A percentile compares a stretch with the other conserved stretches of the same genome.
Evolutionary conservation across 257 asterid species (phyloP).

Genomic region (Jaltomata sinuosa): DNA sequence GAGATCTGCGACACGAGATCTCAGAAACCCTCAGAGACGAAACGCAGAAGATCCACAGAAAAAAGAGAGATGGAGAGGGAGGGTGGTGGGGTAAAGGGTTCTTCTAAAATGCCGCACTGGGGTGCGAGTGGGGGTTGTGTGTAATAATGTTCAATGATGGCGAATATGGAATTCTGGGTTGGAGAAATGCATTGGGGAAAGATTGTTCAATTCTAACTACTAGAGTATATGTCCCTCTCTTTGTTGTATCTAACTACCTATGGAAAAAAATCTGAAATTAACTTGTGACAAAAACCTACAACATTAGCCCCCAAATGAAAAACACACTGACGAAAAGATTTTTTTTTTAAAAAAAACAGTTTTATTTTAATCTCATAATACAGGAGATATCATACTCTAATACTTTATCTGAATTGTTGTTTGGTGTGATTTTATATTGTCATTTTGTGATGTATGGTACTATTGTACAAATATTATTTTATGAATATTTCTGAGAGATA

Average conservation of each 20-base stretch:
- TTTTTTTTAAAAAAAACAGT: background rate
- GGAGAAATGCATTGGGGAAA: background rate
- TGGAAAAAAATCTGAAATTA: background rate
- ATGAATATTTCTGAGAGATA: no score
- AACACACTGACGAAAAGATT: background rate
- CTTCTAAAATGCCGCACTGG: background rate
- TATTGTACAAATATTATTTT: background rate
- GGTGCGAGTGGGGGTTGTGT: background rate
- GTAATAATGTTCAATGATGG: background rate
- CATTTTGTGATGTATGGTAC: background rate
- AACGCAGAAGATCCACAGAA: slow-evolving; percentile 4
- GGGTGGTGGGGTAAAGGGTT: background rate
- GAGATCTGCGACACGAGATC: slow-evolving; percentile 34
- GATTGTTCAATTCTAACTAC: background rate
- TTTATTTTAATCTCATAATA: background rate
- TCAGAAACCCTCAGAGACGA: slow-evolving; percentile 13
- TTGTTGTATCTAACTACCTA: background rate
- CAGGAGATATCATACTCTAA: background rate
- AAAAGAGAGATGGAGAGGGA: background rate
- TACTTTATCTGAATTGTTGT: background rate
- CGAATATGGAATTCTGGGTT: background rate
- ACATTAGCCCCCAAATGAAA: background rate
- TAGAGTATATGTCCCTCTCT: background rate
- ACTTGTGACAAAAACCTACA: background rate
- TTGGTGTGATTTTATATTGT: background rate